A percentile compares a stretch with the other conserved stretches of the same genome.
These are phyloP conservation scores for Carex cristatella DNA, from an alignment of 176 grass and related monocot species.

Conservation along the genomic window DNA sequence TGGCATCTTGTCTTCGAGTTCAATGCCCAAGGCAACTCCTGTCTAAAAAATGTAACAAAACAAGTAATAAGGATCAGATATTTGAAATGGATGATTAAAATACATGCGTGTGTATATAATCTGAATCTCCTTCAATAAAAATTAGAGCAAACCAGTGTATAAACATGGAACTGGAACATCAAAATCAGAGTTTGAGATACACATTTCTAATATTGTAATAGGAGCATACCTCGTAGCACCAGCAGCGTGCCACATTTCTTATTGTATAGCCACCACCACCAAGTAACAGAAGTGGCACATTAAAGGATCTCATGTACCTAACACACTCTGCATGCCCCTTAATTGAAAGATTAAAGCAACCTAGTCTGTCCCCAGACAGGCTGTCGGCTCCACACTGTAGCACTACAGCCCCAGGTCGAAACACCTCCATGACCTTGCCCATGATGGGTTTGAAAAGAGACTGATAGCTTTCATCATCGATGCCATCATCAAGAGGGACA, in stretches of 20 bases:
- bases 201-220: background rate
- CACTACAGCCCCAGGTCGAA: constrained; percentile 67
- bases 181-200: background rate
- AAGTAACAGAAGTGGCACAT: constrained; percentile 79
- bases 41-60: constrained; percentile 36
- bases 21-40: constrained; percentile 70
- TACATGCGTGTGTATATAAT: background rate
- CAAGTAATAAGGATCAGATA: background rate
- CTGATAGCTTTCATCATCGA: constrained; percentile 91
- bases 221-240: constrained; percentile 85
- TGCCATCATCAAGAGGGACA: constrained; percentile 80
- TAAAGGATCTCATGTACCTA: constrained; percentile 92
- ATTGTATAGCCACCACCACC: constrained; percentile 95
- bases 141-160: background rate
- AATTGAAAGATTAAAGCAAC: constrained; percentile 88
- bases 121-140: background rate
- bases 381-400: constrained; percentile 93
- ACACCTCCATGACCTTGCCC: constrained; percentile 86
- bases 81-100: background rate
- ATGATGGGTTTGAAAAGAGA: constrained; percentile 84
- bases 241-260: constrained; percentile 88
- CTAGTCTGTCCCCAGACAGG: constrained; percentile 76
- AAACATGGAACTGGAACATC: background rate
- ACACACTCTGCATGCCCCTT: constrained; percentile 86
- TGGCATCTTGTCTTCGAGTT: constrained; percentile 89